A percentile compares a stretch with the other conserved stretches of the same genome.
phyloP scores from a whole-genome alignment of 257 asterid species.

The Ocimum tenuiflorum region DNA sequence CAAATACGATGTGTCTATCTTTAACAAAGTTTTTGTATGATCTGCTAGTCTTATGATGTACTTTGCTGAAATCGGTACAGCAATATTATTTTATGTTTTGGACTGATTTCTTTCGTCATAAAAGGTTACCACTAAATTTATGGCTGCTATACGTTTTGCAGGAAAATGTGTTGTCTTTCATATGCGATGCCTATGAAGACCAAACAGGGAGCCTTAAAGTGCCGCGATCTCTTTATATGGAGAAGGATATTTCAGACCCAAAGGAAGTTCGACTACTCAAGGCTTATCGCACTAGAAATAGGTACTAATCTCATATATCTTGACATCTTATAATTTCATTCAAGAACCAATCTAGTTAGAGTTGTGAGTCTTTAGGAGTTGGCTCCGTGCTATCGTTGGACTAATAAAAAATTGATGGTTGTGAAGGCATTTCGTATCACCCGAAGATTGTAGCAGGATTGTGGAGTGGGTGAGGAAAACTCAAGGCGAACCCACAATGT shows the following conservation, averaged over 20 bases:
- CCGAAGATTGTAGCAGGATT: conserved; percentile 51
- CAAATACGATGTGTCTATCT: background rate
- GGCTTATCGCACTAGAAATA: conserved; percentile 64
- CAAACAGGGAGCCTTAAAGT: conserved; percentile 41
- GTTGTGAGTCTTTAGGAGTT: background rate
- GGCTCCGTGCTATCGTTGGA: background rate
- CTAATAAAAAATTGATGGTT: conserved; percentile 1
- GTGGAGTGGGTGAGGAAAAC: conserved; percentile 65
- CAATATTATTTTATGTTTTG: background rate
- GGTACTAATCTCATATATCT: conserved; percentile 31
- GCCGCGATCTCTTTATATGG: conserved; percentile 69
- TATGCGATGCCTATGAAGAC: conserved; percentile 53
- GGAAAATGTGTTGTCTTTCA: conserved; percentile 70
- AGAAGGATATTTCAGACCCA: conserved; percentile 45
- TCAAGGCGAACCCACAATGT: conserved; percentile 29
- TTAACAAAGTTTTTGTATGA: background rate
- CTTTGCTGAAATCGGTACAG: background rate
- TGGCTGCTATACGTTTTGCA: conserved; percentile 20
- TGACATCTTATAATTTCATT: background rate
- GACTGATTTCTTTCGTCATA: background rate
- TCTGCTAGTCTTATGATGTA: background rate
- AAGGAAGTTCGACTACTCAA: conserved; percentile 48
- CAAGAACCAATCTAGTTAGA: background rate
- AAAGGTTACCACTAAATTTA: background rate
- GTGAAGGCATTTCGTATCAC: conserved; percentile 57